Percentiles rank a stretch among this genome's conserved stretches.
Evolutionary conservation across 176 grass and related monocot species (phyloP).

Genomic region (Typha latifolia): DNA sequence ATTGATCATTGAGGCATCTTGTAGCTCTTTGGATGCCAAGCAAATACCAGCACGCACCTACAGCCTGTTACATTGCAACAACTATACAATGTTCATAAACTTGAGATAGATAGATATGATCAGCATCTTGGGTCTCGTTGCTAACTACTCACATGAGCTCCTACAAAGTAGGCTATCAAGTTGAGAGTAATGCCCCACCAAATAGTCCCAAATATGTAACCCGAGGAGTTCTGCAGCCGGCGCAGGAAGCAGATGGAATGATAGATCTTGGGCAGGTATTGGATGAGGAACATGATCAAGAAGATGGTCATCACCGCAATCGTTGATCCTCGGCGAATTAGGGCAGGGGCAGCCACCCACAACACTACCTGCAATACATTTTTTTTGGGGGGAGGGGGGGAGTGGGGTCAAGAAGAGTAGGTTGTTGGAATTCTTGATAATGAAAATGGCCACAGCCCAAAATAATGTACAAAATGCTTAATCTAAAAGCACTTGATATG

Average conservation of each 20-base stretch:
- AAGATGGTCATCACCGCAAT: constrained; percentile 68
- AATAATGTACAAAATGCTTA: too few species aligned
- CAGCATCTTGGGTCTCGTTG: neutral
- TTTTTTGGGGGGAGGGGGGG: neutral
- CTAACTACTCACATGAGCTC: constrained; percentile 45
- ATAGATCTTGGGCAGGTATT: constrained; percentile 87
- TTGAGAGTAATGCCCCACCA: constrained; percentile 89
- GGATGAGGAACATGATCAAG: constrained; percentile 48
- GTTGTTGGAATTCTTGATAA: too few species aligned
- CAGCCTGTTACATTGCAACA: constrained; percentile 32
- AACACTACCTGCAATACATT: constrained; percentile 40
- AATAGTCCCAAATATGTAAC: constrained; percentile 71
- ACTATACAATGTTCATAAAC: neutral
- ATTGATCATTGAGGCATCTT: constrained; percentile 61
- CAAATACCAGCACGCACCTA: constrained; percentile 87
- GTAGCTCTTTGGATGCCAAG: constrained; percentile 72
- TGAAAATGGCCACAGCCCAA: too few species aligned
- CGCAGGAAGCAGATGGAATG: constrained; percentile 63
- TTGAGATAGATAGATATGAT: neutral
- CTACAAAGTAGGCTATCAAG: constrained; percentile 93
- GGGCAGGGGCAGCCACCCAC: constrained; percentile 63
- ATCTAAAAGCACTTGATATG: too few species aligned
- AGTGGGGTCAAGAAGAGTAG: neutral
- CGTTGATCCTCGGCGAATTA: constrained; percentile 51
- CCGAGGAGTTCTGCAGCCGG: constrained; percentile 47